Evolutionary conservation across 2,329 filamentous ascomycete species (phyloP), one percentile per base, ranked within the genome.

Genomic region (Ophiosphaerella korrae): DNA sequence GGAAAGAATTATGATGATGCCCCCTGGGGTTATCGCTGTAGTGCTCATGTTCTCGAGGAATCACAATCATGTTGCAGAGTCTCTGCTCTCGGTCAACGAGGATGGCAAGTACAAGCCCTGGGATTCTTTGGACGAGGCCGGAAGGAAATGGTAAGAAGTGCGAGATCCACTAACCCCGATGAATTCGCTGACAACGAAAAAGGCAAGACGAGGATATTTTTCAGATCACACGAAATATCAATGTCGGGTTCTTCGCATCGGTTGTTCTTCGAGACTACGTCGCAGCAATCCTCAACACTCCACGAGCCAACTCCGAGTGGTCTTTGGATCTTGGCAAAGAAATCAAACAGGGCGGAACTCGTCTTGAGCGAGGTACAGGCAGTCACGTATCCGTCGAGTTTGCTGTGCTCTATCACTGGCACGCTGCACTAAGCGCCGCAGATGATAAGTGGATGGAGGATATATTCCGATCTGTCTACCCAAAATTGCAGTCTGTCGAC

Each of bases 301-400:
- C 88, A 66, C 79, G 85, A 38, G 83, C 79, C 49, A 88, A 91
- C 65, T 89, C 88, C 0, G 88, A 85, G 1, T 94, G 89, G 89
- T 90, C 87, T 0, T 80, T 95, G 26, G 89, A 93, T 65, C 89
- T 90, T 84, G 75, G 85, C 82, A 34, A 80, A 80, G 80, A 65
- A 63, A 42, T 74, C 78, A 57, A 86, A 79, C 7, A 78, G 24
- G 72, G 82, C 2, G 92, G 5, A 78, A 83, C 85, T 0, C 85
- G 89, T 44, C 81, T 66, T 13, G 63, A 64, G 42, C 57, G 84
- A 13, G 90, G 89, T 44, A 85, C 88, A 0, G 90, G 90, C 46
- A 95, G 93, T 64, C 85, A 88, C 57, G 89, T 92, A 8, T 92
- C 89, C 0, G 89, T 88, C 4, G 90, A 95, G 74, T 95, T 95